Evolutionary conservation across 768 basidiomycete genomes (phyloP), one percentile per base, ranked within the genome.

Genomic region (Multifurca ochricompacta): DNA sequence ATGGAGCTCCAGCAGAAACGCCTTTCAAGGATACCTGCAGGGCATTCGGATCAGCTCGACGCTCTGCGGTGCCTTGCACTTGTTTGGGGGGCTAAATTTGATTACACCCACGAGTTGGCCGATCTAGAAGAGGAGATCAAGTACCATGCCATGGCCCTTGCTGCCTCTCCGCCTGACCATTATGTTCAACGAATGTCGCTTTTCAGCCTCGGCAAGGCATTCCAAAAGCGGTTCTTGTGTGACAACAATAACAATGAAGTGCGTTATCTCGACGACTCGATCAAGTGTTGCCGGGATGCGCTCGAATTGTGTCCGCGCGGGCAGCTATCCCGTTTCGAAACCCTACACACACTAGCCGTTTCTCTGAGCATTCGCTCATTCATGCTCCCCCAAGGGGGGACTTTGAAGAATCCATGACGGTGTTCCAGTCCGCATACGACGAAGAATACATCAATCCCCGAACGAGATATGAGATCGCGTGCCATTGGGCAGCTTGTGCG

Each of bases 311-410:
- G 37, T 16, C 52, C 52, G 27, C 45, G 30, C 6, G 52, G 52
- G 16, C 52, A 53, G 19, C 16, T 47, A 10, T 53, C 52, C n/a
- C 52, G 52, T 45, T 53, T 53, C 44, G 52, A 47, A 6, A 44
- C 45, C 1, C 44, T 53, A 8, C 21, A 40, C n/a, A 53, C 45
- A 16, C 52, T 53, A 0, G 52, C 45, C 21, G 0, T 53, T 0
- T 53, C 52, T 21, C 30, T 47, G 30, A 53, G 45, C 45, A 9
- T 41, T 6, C 45, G 52, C 30, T 31, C 16, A 19, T 31, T n/a
- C 2, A 6, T n/a, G 16, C 30, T 32, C 21, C n/a, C 18, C 16
- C 40, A 2, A 7, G 1, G 4, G 0, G 40, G n/a, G 52, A 34
- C 45, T 27, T 53, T 18, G 45, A 47, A 1, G 37, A 53, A 34